Conservation (phyloP, 106 monocot genomes). For the Allium sativum region DNA sequence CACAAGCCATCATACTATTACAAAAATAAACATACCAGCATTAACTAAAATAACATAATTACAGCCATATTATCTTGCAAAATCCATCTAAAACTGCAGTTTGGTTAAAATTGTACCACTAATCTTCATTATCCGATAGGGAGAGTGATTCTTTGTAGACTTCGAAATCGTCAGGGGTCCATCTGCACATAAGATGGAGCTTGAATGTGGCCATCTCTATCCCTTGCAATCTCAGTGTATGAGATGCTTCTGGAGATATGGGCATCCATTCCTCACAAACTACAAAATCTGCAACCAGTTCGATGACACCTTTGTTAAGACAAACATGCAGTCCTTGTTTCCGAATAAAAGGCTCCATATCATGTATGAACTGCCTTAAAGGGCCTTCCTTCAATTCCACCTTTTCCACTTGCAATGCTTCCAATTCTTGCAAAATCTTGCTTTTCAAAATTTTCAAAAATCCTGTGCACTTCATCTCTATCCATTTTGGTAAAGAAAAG, state of each 20-base stretch:
- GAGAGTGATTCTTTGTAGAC: slow-evolving; percentile 54
- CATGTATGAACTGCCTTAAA: slow-evolving; percentile 82
- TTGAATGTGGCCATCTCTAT: slow-evolving; percentile 87
- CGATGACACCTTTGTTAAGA: slow-evolving; percentile 85
- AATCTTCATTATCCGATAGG: slow-evolving; percentile 37
- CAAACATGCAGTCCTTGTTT: slow-evolving; percentile 83
- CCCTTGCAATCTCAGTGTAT: slow-evolving; percentile 72
- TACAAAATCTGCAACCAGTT: slow-evolving; percentile 78
- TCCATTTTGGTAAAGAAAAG: too few species aligned
- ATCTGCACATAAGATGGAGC: slow-evolving; percentile 66
- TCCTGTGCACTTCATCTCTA: too few species aligned
- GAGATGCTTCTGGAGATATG: slow-evolving; percentile 79
- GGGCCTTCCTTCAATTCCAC: slow-evolving; percentile 91
- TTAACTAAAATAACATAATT: too few species aligned
- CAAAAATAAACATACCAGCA: too few species aligned
- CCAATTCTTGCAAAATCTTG: too few species aligned
- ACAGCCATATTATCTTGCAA: too few species aligned
- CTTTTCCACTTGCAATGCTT: too few species aligned
- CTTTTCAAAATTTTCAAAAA: too few species aligned
- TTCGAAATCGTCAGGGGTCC: slow-evolving; percentile 75
- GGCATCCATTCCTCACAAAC: slow-evolving; percentile 78
- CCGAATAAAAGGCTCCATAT: slow-evolving; percentile 94
- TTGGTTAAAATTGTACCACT: too few species aligned
- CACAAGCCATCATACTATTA: too few species aligned
- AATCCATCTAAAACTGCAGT: too few species aligned